Evolutionary conservation across 495 filamentous ascomycete species (phyloP), one percentile per base, ranked within the genome.

Genomic region (Terfezia claveryi): DNA sequence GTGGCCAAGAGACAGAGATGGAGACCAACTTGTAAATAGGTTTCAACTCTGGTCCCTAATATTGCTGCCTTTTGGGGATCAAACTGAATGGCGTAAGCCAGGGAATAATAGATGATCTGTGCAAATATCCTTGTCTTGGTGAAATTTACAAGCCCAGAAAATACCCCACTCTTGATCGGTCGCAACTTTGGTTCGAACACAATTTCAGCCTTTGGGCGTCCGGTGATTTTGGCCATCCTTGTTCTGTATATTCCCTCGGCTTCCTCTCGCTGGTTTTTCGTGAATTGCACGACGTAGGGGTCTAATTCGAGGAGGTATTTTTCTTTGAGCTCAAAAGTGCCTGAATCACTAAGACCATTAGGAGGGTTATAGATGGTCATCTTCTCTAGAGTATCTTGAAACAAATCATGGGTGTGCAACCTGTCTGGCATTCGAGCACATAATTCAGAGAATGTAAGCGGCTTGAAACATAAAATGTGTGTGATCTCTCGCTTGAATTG

Each of bases 251-350:
- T 82, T 54, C 73, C 81, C 69, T 99, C 91, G 0, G 88, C 84
- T 64, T 99, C 91, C 61, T 99, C 91, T 27, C 91, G 82, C 67
- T 96, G 92, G 65, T 96, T 96, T 67, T 94, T 92, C 58, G 78
- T 87, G 69, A 91, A 99, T 60, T 95, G 85, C 12, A 87, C 81
- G 61, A 85, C 85, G 63, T 95, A 99, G 5, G 91, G 91, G 66
- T 99, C 91, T 36, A 96, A 77, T 27, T 92, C 74, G 54, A 83
- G 81, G 32, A 93, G 73, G 58, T 80, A 86, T 55, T 94, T 75
- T 0, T 80, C 76, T 67, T 89, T 94, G 46, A 99, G 72, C 63
- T 93, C 87, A 61, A 99, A 96, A 0, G 83, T 93, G 32, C 91
- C 91, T 10, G 84, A 81, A 67, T 96, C 91, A 36, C 82, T 84